Evolutionary conservation across 164 flowering plant genomes (phyloP), one percentile per base, ranked within the genome.

Genomic region (Vitis amurensis): DNA sequence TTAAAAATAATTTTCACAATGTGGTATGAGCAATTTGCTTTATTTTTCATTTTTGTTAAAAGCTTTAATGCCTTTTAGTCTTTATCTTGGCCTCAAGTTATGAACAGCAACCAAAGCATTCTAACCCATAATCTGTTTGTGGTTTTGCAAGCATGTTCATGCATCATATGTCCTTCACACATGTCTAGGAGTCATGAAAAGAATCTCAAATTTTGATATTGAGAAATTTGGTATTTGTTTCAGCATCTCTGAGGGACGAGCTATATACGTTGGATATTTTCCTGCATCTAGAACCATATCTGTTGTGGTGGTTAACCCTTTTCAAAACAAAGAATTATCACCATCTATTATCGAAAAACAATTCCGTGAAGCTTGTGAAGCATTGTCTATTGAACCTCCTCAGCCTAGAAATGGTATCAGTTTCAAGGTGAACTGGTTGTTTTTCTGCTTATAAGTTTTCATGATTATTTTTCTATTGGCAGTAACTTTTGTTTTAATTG

Each of bases 201-300:
- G n/a, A 53, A 13, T 11, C 15, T 5, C 52, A 30, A 9, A 30
- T 50, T 14, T 50, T 61, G n/a, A 6, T 60, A 44, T 58, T 50
- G 27, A 63, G 29, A 61, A 50, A 13, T 48, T 11, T 55, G 19
- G 51, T 68, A 5, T 74, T 68, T 63, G 17, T 70, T 82, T 61
- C 83, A 95, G 99, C 80, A 75, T 79, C 23, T 93, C 93, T 37
- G 98, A 89, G 50, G 91, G 88, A 58, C 89, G 99, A 27, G 99
- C 91, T 11, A 81, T 88, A 62, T 96, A 81, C 79, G 81, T 85
- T 68, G 83, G 78, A 19, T 89, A 87, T 81, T 87, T 91, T 71
- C 89, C 97, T 70, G 76, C 87, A 64, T 84, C 89, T 59, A 70
- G 84, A 74, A 71, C 81, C 37, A 73, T 93, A 59, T 59, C 53